Evolutionary conservation across 2,329 filamentous ascomycete genomes (phyloP).

Genomic region (Penicillium polonicum): DNA sequence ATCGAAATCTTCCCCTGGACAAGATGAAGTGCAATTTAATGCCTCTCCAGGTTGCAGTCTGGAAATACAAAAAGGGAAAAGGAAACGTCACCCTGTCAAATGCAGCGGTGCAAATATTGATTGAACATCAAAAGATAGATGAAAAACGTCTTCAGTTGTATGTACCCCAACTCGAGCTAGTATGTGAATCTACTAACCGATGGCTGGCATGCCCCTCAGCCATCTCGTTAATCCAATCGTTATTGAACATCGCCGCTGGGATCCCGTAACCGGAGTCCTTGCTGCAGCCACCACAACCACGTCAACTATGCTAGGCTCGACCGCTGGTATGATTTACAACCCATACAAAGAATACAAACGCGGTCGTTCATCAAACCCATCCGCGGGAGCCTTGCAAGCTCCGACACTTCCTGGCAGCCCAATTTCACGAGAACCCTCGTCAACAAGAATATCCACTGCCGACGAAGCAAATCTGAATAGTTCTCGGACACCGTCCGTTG

Average conservation of each 20-base stretch:
- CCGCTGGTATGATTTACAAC: conserved; percentile 28
- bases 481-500: conserved; percentile 2
- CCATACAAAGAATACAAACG: conserved; percentile 30
- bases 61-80: conserved; percentile 15
- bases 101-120: conserved; percentile 25
- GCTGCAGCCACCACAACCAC: conserved; percentile 29
- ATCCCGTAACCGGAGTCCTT: conserved; percentile 31
- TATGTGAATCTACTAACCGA: background rate
- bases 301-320: conserved; percentile 27
- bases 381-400: background rate
- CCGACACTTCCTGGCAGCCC: background rate
- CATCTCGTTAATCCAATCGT: conserved; percentile 31
- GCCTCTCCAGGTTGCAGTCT: conserved; percentile 29
- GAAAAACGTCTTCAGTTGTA: conserved; percentile 24
- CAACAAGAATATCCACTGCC: background rate
- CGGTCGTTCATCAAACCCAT: conserved; percentile 3
- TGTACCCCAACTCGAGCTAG: background rate
- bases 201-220: conserved; percentile 4
- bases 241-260: conserved; percentile 38
- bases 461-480: background rate
- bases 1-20: conserved; percentile 35
- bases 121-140: conserved; percentile 24
- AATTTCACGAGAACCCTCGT: background rate
- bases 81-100: conserved; percentile 23
- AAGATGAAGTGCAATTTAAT: conserved; percentile 28